Base-by-base conservation (phyloP, 2,329 filamentous ascomycete genomes). In the Sporothrix curviconia region DNA sequence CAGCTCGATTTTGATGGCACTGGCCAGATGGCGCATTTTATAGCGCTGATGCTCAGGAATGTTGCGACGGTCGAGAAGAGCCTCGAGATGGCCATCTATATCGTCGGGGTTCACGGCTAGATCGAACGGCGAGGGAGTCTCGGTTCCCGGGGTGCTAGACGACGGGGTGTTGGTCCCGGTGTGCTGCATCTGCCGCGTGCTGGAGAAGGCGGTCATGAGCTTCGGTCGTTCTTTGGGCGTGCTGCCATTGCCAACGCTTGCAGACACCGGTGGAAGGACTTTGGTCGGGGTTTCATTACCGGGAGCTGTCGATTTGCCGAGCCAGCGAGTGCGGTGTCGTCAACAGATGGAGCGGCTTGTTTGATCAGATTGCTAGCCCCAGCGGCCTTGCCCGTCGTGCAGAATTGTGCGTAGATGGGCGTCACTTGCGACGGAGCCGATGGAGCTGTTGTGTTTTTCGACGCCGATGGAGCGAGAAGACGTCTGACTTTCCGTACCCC, bases 1-100 rank as follows among this genome's bases (percentile, higher is more conserved):
- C 66, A 99, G 95, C 68, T 97, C 92, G 68, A 91, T 89, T 73
- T 99, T 99, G 75, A 97, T 92, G 36, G 89, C 87, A 63, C 90
- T 81, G 61, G 89, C 90, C 60, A 99, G 76, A 57, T 86, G 92
- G 46, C 92, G 83, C 91, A 99, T 96, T 74, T 95, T 95, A 71
- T 92, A 90, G 56, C 92, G 82, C 78, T 96, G 91, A 62, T 96
- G 89, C 67, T 95, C 89, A 3, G 92, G 92, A 56, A 97, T 95
- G 66, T 97, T 96, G 62, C 92, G 83, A 17, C 92, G 85, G 69
- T 96, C 90, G 71, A 95, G 70, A 71, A 83, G 78, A 3, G 79
- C 82, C 65, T 86, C 82, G 49, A 84, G 76, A 61, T 83, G 80
- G 58, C 71, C 73, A 60, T 81, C 75, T 40, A 84, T 78, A 61